phyloP scores from a whole-genome alignment of 108 stramenopile genomes.

The Nitzschia sp. region DNA sequence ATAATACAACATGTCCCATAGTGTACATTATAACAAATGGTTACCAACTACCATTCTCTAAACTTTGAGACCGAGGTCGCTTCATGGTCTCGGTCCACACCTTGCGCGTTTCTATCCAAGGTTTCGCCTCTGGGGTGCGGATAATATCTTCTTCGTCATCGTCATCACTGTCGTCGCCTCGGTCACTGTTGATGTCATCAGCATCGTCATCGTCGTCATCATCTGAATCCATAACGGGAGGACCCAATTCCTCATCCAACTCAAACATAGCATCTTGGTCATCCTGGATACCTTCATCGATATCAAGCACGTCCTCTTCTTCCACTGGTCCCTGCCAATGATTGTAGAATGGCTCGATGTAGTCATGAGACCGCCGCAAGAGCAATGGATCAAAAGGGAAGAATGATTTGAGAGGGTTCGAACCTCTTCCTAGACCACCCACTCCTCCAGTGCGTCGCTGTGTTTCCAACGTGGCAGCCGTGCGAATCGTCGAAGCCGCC shows the following conservation, averaged over 20 bases:
- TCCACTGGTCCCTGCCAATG: constrained; percentile 79
- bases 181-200: constrained; percentile 27
- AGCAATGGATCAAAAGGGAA: constrained; percentile 98
- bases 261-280: constrained; percentile 20
- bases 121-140: constrained; percentile 16
- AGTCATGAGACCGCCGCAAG: constrained; percentile 71
- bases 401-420: constrained; percentile 92
- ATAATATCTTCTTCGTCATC: constrained; percentile 18
- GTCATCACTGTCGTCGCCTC: constrained; percentile 9
- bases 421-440: constrained; percentile 86
- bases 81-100: constrained; percentile 48
- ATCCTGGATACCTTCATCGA: constrained; percentile 19
- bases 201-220: constrained; percentile 28
- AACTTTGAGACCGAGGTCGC: constrained; percentile 46
- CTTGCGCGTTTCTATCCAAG: constrained; percentile 22
- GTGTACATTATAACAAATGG: background rate
- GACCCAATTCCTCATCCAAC: constrained; percentile 27
- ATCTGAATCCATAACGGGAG: constrained; percentile 1
- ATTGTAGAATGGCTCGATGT: constrained; percentile 81
- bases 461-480: constrained; percentile 68
- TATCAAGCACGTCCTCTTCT: constrained; percentile 38
- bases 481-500: constrained; percentile 54
- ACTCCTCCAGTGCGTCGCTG: constrained; percentile 74
- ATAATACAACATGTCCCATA: background rate
- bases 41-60: constrained; percentile 65